A percentile compares a stretch with the other conserved stretches of the same genome.
Evolutionary conservation across 2,329 filamentous ascomycete genomes (phyloP).

Genomic region (Albophoma yamanashiensis): DNA sequence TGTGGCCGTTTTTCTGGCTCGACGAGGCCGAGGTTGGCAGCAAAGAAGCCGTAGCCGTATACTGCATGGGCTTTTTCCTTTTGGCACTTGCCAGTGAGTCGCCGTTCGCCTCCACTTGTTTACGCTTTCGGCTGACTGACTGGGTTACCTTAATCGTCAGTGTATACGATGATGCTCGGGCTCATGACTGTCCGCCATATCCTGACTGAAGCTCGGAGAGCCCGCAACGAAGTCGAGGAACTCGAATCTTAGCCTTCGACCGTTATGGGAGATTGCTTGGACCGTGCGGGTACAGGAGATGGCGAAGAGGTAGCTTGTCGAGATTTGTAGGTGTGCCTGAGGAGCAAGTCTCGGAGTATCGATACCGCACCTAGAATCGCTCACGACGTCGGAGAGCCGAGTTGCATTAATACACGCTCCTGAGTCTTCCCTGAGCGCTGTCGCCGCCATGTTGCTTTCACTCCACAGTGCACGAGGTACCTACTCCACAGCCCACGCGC

Average conservation of each 20-base stretch:
- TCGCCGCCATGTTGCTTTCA: no score
- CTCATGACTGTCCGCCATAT: conserved; percentile 37
- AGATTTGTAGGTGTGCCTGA: not conserved
- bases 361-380: not conserved
- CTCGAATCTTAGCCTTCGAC: not conserved
- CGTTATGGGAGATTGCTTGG: not conserved
- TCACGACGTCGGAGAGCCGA: not conserved
- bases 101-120: not conserved
- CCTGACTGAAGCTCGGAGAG: conserved; percentile 17
- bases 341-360: not conserved
- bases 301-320: not conserved
- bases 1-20: conserved; percentile 40
- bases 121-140: not conserved
- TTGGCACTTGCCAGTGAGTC: conserved; percentile 34
- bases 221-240: conserved; percentile 6
- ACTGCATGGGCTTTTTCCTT: conserved; percentile 32
- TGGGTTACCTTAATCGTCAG: conserved; percentile 18
- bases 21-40: conserved; percentile 32
- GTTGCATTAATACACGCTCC: not conserved
- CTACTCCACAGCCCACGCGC: not conserved
- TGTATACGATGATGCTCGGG: conserved; percentile 38
- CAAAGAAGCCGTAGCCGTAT: conserved; percentile 31
- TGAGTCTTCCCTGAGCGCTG: not conserved
- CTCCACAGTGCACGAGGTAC: no score
- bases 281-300: not conserved